Base-by-base conservation (phyloP, 345 rosid species). In the Citrus reticulata region DNA sequence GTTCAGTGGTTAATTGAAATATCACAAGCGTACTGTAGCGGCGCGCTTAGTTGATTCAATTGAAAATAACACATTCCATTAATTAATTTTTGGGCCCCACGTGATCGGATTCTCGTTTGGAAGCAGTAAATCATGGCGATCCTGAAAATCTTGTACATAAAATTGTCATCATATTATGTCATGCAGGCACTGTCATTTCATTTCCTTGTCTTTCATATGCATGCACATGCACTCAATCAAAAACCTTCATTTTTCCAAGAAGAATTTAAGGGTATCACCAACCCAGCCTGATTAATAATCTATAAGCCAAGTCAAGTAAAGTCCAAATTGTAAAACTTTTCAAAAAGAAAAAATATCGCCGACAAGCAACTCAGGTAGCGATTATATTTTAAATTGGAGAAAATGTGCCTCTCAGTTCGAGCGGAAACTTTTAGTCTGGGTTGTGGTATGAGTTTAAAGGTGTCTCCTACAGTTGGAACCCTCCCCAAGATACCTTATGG, bases 301-400 rank as follows among this genome's bases (percentile, higher is more conserved):
- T 74, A 25, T 30, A 25, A 32, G 32, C 73, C 61, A 29, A 79
- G 57, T 86, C 80, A 6, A 34, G 71, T 61, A 61, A 80, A 73
- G 20, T 69, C 61, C 71, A 6, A 13, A 65, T 58, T 27, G n/a
- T 2, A 57, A 35, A 57, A 46, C 1, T 67, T 69, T 37, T 63
- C 32, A 9, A 20, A 61, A 72, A 29, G 40, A 22, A 67, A 7
- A 64, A 64, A 61, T 9, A 30, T 30, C 61, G 24, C 49, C 76
- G 42, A 72, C 39, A 34, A 66, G 9, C 14, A 22, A 66, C 1
- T 46, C 1, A 46, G 11, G 34, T 32, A 32, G 4, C 0, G 0
- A 0, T 32, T 32, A 32, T 32, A 32, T 32, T 32, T 32, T 32
- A 30, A 27, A 27, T 27, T 27, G 29, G 29, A 27, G 1, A 27